Conservation (phyloP, 148 eudicot species). For the Dianthus caryophyllus region DNA sequence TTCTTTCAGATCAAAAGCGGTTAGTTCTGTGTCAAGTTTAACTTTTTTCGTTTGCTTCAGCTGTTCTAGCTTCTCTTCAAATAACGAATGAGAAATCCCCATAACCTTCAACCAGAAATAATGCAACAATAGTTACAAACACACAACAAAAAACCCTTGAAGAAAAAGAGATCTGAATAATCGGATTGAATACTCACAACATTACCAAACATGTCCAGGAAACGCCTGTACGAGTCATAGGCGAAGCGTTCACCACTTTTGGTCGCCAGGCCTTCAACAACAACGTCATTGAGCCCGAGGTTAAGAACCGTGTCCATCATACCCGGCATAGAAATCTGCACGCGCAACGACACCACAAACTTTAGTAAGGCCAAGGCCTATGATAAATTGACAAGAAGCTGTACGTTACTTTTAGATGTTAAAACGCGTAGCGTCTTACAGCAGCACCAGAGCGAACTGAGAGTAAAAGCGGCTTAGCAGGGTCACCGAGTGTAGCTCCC, state of each 20-base stretch:
- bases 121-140: background rate
- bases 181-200: constrained; percentile 53
- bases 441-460: constrained; percentile 99
- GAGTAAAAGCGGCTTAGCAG: constrained; percentile 87
- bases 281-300: constrained; percentile 97
- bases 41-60: constrained; percentile 62
- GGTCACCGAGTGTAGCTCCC: constrained; percentile 87
- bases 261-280: constrained; percentile 71
- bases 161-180: background rate
- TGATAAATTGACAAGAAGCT: background rate
- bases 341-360: background rate
- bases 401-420: background rate
- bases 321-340: constrained; percentile 95
- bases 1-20: constrained; percentile 78
- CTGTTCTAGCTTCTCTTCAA: constrained; percentile 73
- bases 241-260: constrained; percentile 97
- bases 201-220: constrained; percentile 93
- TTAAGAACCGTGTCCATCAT: constrained; percentile 99
- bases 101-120: constrained; percentile 54
- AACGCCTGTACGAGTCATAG: constrained; percentile 92
- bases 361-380: background rate
- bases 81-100: constrained; percentile 78
- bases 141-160: background rate
- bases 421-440: constrained; percentile 32
- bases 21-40: constrained; percentile 78